Evolutionary conservation across 2,329 filamentous ascomycete genomes (phyloP), one percentile per base, ranked within the genome.

Genomic region (Cytospora leucostoma): DNA sequence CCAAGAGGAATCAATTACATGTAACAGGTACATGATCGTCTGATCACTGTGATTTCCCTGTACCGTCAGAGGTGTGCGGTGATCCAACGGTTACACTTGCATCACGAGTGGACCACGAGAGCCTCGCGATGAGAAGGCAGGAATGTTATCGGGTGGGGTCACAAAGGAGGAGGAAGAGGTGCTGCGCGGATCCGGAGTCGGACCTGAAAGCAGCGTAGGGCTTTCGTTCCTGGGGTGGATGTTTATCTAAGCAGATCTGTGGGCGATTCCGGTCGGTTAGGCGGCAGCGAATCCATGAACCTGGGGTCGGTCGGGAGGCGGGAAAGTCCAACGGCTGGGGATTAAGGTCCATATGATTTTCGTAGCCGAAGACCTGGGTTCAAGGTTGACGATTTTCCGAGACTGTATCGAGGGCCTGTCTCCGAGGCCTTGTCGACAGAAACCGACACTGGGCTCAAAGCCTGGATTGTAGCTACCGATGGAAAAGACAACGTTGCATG

Each of bases 241-340:
- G 38, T 49, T 33, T 55, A 55, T 61, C 59, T 55, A 61, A 61
- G 40, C 51, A 61, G 51, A 61, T 55, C 51, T 53, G 27, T 27
- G 49, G 44, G 19, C 38, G 50, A 38, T 37, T 55, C 51, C 58
- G 58, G 55, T 61, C 58, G 58, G 58, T 21, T 61, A 61, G 15
- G 34, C 59, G 59, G 51, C 51, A 61, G 35, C 51, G 21, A 61
- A 33, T 55, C 51, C 40, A 47, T 55, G 19, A 35, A 49, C 33
- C 27, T 55, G 15, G 59, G 27, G 52, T 44, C 21, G 32, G 13
- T 37, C 35, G 44, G n/a, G 15, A 47, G n/a, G 11, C 44, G n/a
- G 44, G 37, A 56, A 35, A 40, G 37, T 38, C 51, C 2, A 19
- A 47, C 13, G 11, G 10, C 37, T 12, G 44, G 8, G 44, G n/a